These are phyloP conservation scores for Pichia sp. DNA, from an alignment of 1,139 yeast species.

Conservation along the genomic window DNA sequence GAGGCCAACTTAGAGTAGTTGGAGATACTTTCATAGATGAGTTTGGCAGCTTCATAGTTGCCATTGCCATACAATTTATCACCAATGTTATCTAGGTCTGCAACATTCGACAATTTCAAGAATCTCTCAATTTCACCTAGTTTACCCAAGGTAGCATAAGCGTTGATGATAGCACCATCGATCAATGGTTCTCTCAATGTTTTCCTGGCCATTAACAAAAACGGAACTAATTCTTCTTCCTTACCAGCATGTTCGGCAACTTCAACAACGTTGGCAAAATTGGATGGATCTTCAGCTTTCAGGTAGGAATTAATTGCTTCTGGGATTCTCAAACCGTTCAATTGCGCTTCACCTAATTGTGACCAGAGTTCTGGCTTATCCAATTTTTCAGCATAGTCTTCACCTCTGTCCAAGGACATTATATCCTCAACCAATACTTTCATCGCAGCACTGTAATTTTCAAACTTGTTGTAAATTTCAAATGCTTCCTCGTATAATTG, in stretches of 20 bases:
- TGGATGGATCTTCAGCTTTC: slow-evolving; percentile 86
- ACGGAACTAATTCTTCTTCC: slow-evolving; percentile 86
- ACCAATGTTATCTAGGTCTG: slow-evolving; percentile 88
- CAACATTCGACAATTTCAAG: slow-evolving; percentile 84
- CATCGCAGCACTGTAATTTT: slow-evolving; percentile 74
- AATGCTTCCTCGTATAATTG: slow-evolving; percentile 91
- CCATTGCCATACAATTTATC: slow-evolving; percentile 79
- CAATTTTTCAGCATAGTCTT: slow-evolving; percentile 84
- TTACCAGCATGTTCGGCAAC: slow-evolving; percentile 95
- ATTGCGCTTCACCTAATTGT: slow-evolving; percentile 93
- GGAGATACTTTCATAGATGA: slow-evolving; percentile 78
- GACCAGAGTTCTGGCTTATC: slow-evolving; percentile 89
- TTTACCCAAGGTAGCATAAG: slow-evolving; percentile 76
- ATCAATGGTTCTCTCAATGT: slow-evolving; percentile 85
- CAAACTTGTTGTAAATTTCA: slow-evolving; percentile 84
- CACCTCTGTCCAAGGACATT: slow-evolving; percentile 93
- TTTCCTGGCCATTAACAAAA: slow-evolving; percentile 90
- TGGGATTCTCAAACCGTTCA: slow-evolving; percentile 86
- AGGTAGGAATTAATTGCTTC: slow-evolving; percentile 90
- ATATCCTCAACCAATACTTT: slow-evolving; percentile 88
- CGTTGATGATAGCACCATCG: slow-evolving; percentile 86
- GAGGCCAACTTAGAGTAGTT: slow-evolving; percentile 95
- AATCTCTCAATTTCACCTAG: slow-evolving; percentile 79
- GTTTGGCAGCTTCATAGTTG: slow-evolving; percentile 90
- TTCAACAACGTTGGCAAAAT: slow-evolving; percentile 89